Conservation (phyloP, 1,139 yeast species). For the Candida buenavistaensis region DNA sequence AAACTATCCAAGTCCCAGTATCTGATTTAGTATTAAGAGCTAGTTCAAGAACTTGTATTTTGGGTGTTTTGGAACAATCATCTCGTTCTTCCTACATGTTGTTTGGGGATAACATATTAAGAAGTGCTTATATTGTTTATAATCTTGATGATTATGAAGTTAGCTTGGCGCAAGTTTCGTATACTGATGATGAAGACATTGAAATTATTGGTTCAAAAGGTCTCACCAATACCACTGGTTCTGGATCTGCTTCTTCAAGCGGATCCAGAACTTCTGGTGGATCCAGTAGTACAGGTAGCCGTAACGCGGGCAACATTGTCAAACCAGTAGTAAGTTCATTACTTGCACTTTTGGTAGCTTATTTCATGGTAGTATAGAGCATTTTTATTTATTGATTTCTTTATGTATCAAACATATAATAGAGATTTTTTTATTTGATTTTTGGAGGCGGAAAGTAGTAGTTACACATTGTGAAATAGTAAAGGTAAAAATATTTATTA, state of each 20-base stretch:
- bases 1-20: constrained; percentile 36
- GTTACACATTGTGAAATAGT: too few relatives aligned
- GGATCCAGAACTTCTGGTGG: not conserved
- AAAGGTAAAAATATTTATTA: too few relatives aligned
- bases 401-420: too few relatives aligned
- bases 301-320: not conserved
- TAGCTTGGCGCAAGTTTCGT: constrained; percentile 64
- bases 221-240: constrained; percentile 2
- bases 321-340: not conserved
- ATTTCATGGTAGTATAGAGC: constrained; percentile 1
- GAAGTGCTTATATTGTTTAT: constrained; percentile 74
- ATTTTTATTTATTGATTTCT: too few relatives aligned
- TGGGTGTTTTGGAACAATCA: constrained; percentile 30
- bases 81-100: constrained; percentile 21
- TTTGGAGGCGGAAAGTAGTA: too few relatives aligned
- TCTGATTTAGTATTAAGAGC: constrained; percentile 24
- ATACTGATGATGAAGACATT: constrained; percentile 18
- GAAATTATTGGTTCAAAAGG: constrained; percentile 5
- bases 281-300: not conserved
- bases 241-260: constrained; percentile 1
- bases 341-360: not conserved
- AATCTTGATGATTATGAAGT: constrained; percentile 68
- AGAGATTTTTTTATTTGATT: too few relatives aligned
- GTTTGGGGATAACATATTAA: constrained; percentile 74
- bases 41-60: constrained; percentile 22